These are phyloP conservation scores for Pholiota molesta DNA, from an alignment of 768 basidiomycete species.

Conservation along the genomic window DNA sequence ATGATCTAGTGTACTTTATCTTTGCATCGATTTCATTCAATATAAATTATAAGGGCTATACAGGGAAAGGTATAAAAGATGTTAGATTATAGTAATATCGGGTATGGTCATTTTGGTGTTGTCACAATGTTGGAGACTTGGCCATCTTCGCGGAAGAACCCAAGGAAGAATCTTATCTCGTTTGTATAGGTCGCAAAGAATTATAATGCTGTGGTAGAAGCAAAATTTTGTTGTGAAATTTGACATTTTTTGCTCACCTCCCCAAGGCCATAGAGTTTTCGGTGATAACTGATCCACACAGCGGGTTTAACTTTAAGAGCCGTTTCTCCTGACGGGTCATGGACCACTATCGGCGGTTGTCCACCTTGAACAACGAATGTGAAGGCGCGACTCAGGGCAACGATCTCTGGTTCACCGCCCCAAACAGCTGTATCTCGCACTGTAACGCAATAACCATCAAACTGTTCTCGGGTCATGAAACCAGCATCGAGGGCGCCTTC, in stretches of 20 bases:
- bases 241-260: slow-evolving; percentile 77
- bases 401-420: slow-evolving; percentile 98
- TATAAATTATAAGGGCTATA: slow-evolving; percentile 4
- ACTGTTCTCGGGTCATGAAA: slow-evolving; percentile 68
- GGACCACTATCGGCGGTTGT: slow-evolving; percentile 81
- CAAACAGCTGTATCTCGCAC: slow-evolving; percentile 87
- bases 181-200: slow-evolving; percentile 64
- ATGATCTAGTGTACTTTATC: slow-evolving; percentile 50
- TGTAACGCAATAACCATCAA: slow-evolving; percentile 72
- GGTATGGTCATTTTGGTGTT: not conserved
- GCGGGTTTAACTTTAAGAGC: slow-evolving; percentile 37
- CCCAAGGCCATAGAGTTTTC: slow-evolving; percentile 92
- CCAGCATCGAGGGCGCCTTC: slow-evolving; percentile 65
- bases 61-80: not conserved
- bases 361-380: slow-evolving; percentile 86
- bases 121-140: not conserved
- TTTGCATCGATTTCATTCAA: slow-evolving; percentile 16
- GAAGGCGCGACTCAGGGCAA: slow-evolving; percentile 82
- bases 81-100: not conserved
- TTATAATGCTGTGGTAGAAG: slow-evolving; percentile 79
- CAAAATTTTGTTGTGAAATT: too few relatives aligned
- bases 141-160: not conserved
- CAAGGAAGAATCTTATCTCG: slow-evolving; percentile 15
- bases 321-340: slow-evolving; percentile 53
- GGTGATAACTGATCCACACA: slow-evolving; percentile 87